A percentile compares a stretch with the other conserved stretches of the same genome.
phyloP scores from a whole-genome alignment of 2,329 filamentous ascomycete genomes.

The Neofusicoccum parvum region DNA sequence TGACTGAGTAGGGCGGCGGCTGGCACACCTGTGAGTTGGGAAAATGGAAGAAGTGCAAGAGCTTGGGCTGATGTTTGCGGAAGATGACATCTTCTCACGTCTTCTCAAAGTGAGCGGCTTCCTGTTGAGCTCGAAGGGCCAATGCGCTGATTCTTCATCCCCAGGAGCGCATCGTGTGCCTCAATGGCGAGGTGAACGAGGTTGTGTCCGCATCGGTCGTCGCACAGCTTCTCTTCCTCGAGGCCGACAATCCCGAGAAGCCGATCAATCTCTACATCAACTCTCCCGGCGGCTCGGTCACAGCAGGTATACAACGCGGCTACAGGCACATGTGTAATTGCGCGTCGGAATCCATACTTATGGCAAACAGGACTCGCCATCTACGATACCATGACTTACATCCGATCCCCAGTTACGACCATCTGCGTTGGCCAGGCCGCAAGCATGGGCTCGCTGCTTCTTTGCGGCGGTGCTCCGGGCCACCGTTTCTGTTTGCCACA shows the following conservation, averaged over 20 bases:
- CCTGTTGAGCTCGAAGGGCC: neutral
- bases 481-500: slow-evolving; percentile 91
- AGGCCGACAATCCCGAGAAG: slow-evolving; percentile 93
- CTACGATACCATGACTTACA: slow-evolving; percentile 99
- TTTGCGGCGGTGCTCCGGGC: slow-evolving; percentile 81
- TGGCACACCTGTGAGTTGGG: slow-evolving; percentile 49
- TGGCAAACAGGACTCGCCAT: slow-evolving; percentile 65
- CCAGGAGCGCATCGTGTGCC: slow-evolving; percentile 90
- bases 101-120: slow-evolving; percentile 41
- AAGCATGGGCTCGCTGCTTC: slow-evolving; percentile 88
- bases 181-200: slow-evolving; percentile 91
- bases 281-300: slow-evolving; percentile 90
- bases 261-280: slow-evolving; percentile 98
- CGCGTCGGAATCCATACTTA: slow-evolving; percentile 22
- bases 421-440: slow-evolving; percentile 95
- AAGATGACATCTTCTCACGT: slow-evolving; percentile 50
- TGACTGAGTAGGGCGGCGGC: slow-evolving; percentile 49
- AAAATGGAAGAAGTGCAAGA: neutral
- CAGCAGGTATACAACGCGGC: slow-evolving; percentile 58
- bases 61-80: slow-evolving; percentile 5
- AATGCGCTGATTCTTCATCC: neutral
- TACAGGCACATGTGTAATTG: neutral
- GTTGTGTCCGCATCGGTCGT: slow-evolving; percentile 90
- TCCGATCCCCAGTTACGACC: slow-evolving; percentile 87
- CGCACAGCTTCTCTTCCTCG: slow-evolving; percentile 94